phyloP scores from a whole-genome alignment of 768 basidiomycete species.

The Macrolepiota fuliginosa region DNA sequence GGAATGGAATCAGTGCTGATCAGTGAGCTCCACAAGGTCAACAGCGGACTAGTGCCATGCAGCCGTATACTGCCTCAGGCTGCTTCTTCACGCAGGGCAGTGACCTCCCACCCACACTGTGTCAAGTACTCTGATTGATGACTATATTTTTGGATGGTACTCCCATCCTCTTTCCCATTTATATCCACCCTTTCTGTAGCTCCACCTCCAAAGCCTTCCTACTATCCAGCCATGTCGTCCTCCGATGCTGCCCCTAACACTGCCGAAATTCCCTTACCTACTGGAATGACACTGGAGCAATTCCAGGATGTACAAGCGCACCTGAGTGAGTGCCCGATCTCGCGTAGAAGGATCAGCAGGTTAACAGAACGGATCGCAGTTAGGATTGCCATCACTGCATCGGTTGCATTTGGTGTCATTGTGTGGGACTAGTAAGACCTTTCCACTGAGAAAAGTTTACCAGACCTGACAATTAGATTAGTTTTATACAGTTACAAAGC shows the following conservation, averaged over 20 bases:
- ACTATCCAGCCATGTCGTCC: neutral
- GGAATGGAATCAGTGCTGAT: neutral
- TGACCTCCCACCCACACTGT: neutral
- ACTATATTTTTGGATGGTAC: neutral
- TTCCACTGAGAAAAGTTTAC: neutral
- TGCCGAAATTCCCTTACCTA: constrained; percentile 1
- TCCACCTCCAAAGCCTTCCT: neutral
- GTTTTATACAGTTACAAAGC: constrained; percentile 4
- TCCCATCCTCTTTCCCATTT: neutral
- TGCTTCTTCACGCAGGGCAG: neutral
- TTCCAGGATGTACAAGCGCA: constrained; percentile 6
- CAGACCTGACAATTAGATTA: neutral
- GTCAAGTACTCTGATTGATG: neutral
- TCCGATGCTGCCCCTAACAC: neutral
- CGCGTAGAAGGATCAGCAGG: neutral
- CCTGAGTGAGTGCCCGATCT: neutral
- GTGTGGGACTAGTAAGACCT: constrained; percentile 7
- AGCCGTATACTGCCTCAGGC: neutral
- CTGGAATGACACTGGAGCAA: neutral
- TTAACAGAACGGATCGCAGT: neutral
- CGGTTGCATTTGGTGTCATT: constrained; percentile 7
- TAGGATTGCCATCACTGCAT: constrained; percentile 7
- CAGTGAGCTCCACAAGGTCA: too few species aligned
- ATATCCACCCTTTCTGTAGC: neutral
- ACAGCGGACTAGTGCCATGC: neutral